A percentile compares a stretch with the other conserved stretches of the same genome.
Conservation (phyloP, 2,329 filamentous ascomycete genomes). For the Pseudocercospora fijiensis region DNA sequence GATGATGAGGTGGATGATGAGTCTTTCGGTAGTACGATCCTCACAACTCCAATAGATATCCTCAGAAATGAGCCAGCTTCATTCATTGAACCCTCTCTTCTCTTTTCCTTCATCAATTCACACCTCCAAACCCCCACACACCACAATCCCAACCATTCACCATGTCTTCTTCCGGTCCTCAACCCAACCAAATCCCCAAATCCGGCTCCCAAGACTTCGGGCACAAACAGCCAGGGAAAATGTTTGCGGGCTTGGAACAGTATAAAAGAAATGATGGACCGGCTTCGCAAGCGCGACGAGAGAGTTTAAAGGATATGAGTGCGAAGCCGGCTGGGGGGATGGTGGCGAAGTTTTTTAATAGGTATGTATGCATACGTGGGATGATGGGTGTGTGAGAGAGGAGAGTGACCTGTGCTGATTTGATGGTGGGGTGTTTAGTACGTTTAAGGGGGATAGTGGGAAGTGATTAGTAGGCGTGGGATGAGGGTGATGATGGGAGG, state of each 20-base stretch:
- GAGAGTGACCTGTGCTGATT: slow-evolving; percentile 1
- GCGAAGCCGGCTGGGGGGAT: slow-evolving; percentile 14
- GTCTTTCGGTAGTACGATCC: slow-evolving; percentile 4
- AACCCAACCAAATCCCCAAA: slow-evolving; percentile 19
- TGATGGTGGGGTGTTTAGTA: background rate
- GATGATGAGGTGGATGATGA: slow-evolving; percentile 5
- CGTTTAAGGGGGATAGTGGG: slow-evolving; percentile 10
- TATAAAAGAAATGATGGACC: slow-evolving; percentile 17
- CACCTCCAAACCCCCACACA: background rate
- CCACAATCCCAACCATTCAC: background rate
- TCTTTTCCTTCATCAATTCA: background rate
- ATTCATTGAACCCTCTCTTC: background rate
- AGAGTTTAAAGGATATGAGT: slow-evolving; percentile 17
- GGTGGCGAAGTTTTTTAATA: slow-evolving; percentile 16
- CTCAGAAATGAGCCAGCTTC: background rate
- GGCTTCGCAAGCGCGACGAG: slow-evolving; percentile 10
- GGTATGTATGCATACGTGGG: too few species aligned
- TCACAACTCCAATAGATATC: background rate
- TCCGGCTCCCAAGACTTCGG: slow-evolving; percentile 16
- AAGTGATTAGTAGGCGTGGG: too few species aligned
- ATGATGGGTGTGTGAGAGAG: slow-evolving; percentile 1
- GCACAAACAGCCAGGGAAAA: slow-evolving; percentile 11
- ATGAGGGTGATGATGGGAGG: too few species aligned
- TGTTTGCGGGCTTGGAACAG: slow-evolving; percentile 20
- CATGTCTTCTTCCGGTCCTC: background rate